phyloP scores from a whole-genome alignment of 108 stramenopile species.

The Tribonema minus region DNA sequence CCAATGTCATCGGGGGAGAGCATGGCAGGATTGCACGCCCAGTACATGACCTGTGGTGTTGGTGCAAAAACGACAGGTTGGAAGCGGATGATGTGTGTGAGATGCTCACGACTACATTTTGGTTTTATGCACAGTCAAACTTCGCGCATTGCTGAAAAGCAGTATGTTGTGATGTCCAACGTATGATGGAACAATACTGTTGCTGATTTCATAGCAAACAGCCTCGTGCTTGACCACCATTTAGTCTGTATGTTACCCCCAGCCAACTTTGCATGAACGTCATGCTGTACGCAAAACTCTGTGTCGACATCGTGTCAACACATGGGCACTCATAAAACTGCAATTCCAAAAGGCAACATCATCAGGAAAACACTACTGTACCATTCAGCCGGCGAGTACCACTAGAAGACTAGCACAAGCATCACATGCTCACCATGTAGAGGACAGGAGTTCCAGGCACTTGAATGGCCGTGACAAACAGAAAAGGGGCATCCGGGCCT shows the following conservation, averaged over 20 bases:
- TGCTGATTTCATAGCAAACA: neutral
- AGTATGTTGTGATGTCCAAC: too few relatives aligned
- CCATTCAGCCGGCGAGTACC: neutral
- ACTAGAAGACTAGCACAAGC: neutral
- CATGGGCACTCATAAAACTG: neutral
- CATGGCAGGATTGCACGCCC: neutral
- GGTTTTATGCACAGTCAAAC: too few relatives aligned
- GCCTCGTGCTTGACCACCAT: neutral
- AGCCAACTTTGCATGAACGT: conserved; percentile 1
- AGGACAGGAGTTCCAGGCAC: neutral
- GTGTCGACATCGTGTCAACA: neutral
- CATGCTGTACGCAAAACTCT: neutral
- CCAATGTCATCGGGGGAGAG: too few relatives aligned
- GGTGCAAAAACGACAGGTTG: too few relatives aligned
- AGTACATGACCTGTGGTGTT: neutral
- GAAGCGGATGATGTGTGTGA: too few relatives aligned
- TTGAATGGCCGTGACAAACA: conserved; percentile 27
- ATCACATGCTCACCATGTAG: neutral
- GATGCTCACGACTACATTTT: too few relatives aligned
- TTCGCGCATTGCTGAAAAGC: too few relatives aligned
- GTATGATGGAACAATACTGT: too few relatives aligned
- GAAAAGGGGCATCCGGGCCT: conserved; percentile 10
- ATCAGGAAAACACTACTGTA: neutral
- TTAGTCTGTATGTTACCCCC: neutral
- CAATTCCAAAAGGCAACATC: neutral